Evolutionary conservation across 169 alveolate species (phyloP).

Genomic region (Plasmodium fragile): DNA sequence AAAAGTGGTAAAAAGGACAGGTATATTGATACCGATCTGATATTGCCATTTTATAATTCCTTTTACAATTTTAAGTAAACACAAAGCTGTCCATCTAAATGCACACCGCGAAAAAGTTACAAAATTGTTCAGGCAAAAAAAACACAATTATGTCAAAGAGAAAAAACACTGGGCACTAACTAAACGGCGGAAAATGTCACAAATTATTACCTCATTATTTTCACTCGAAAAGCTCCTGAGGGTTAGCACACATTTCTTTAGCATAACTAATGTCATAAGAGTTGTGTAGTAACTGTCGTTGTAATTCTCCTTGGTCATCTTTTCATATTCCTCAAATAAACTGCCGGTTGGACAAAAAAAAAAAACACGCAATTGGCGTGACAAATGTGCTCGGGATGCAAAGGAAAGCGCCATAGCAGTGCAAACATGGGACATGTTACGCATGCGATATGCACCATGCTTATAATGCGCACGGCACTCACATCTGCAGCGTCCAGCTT

Average conservation of each 20-base stretch:
- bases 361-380: background rate
- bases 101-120: background rate
- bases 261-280: conserved; percentile 53
- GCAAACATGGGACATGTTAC: background rate
- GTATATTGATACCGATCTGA: background rate
- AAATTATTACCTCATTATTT: conserved; percentile 39
- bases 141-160: background rate
- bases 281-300: conserved; percentile 45
- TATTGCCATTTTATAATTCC: background rate
- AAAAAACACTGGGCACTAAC: background rate
- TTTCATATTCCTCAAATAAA: conserved; percentile 72
- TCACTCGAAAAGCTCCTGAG: conserved; percentile 59
- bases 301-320: conserved; percentile 53
- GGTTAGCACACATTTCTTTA: conserved; percentile 70
- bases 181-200: background rate
- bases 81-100: background rate
- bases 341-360: conserved; percentile 7
- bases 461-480: background rate
- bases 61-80: background rate
- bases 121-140: background rate
- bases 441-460: background rate
- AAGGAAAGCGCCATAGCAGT: background rate
- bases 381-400: background rate
- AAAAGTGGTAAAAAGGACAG: conserved; percentile 2
- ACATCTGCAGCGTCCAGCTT: conserved; percentile 76